Evolutionary conservation across 1,284 basidiomycete species (phyloP), one percentile per base, ranked within the genome.

Genomic region (Rhodotorula sp.): DNA sequence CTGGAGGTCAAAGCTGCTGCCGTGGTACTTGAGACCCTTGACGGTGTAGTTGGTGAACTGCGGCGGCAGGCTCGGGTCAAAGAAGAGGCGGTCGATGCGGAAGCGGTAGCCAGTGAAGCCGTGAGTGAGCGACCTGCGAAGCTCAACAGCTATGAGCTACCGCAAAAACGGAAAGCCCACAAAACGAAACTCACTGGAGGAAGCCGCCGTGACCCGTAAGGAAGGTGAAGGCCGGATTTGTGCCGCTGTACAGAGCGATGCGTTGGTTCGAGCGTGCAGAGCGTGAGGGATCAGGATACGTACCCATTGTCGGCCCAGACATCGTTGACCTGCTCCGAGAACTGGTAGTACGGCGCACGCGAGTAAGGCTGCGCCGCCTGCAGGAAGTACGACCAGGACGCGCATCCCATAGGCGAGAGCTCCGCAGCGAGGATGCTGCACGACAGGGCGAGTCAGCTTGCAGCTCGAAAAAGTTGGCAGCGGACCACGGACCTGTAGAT

Each of bases 141-240:
- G 34, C 34, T 34, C 34, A 34, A 34, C 34, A 34, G 34, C 34
- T 2, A 5, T 34, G 34, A 34, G 34, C 34, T 3, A 14, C 7
- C 14, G 41, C 19, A 8, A 44, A 41, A 45, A 59, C 12, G 56
- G 53, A 48, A 14, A 64, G 25, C 23, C 25, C 16, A 45, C 25
- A 45, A 12, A 19, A 41, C 21, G 54, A 10, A 17, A 41, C 69
- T 50, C 7, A 74, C 58, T 76, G 77, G 17, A 77, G 67, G 68
- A 64, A 73, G 19, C 77, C 75, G 27, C 77, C 77, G 53, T 77
- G 72, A 4, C 78, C 66, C 17, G 78, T 79, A 13, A 79, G 52
- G 65, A 79, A 79, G 10, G 78, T 79, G 67, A 65, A 79, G 1
- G 78, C 77, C 1, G 78, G 78, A 66, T 79, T 77, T 0, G 73